Percentiles rank a stretch among this genome's conserved stretches.
Evolutionary conservation across 1,284 basidiomycete species (phyloP).

Genomic region (Paramarasmius palmivorus): DNA sequence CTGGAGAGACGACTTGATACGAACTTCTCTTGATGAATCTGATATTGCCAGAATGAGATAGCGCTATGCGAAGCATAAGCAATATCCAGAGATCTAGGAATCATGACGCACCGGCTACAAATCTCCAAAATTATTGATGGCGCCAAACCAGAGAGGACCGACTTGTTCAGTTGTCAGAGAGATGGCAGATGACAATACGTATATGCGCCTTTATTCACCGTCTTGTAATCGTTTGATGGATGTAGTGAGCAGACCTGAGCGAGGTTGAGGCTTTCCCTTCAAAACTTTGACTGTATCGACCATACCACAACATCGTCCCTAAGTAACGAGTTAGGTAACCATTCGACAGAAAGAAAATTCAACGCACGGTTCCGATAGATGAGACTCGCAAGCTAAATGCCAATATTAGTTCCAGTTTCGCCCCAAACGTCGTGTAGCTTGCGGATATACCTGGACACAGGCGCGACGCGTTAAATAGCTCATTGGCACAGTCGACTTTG

Average conservation of each 20-base stretch:
- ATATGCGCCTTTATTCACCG: constrained; percentile 48
- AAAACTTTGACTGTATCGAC: constrained; percentile 5
- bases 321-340: constrained; percentile 2
- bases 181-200: constrained; percentile 21
- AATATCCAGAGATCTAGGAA: neutral
- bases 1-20: constrained; percentile 14
- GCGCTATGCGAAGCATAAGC: constrained; percentile 44
- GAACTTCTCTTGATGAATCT: constrained; percentile 80
- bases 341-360: constrained; percentile 4
- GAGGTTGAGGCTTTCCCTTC: constrained; percentile 10
- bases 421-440: neutral
- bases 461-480: constrained; percentile 72
- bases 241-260: constrained; percentile 72
- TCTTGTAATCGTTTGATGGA: constrained; percentile 86
- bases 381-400: constrained; percentile 71
- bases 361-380: constrained; percentile 72
- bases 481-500: constrained; percentile 81
- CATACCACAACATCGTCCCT: constrained; percentile 83
- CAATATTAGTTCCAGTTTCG: neutral
- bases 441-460: constrained; percentile 67
- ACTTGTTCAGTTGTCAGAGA: constrained; percentile 42
- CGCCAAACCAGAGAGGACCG: constrained; percentile 77
- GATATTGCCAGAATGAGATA: constrained; percentile 87
- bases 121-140: constrained; percentile 78
- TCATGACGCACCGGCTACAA: constrained; percentile 60